Base-by-base conservation (phyloP, 768 basidiomycete genomes). In the Boletus sp. region DNA sequence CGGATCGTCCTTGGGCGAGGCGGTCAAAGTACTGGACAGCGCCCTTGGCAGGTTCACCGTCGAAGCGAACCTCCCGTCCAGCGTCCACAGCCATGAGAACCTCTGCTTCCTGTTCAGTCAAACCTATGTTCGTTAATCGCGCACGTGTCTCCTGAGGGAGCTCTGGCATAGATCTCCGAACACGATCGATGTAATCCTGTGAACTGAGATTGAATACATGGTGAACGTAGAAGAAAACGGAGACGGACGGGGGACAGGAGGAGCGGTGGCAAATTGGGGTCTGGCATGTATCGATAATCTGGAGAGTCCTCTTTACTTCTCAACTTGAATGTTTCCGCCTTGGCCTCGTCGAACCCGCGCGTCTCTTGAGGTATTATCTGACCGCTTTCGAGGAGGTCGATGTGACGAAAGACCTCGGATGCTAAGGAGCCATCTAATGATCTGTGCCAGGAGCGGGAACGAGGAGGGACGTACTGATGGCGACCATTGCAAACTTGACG, bases 241-340 rank as follows among this genome's bases (percentile, higher is more conserved):
- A 59, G 63, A 64, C 61, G 17, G 56, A 83, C 86, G 57, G 82
- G 68, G 55, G 79, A 79, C 7, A 90, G 65, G 33, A 83, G 66
- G 6, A 98, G 74, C 0, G 86, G 82, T 1, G 94, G 93, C 1
- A 98, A 74, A 69, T 98, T 98, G 0, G 93, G 87, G 69, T 99
- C 97, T 0, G 97, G 97, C 92, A 99, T 96, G 75, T 98, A 98
- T 17, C 91, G 83, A 70, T 98, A 99, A 70, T 99, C 97, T 1
- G 91, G 93, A 0, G 94, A 89, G 63, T 94, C 90, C 64, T 97
- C 97, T 73, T 99, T 98, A 46, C 84, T 86, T 41, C 97, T 80
- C 41, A 98, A 73, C 33, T 78, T 81, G 73, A 85, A 94, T 1
- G 97, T 98, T 68, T 89, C 82, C 33, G 87, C 87, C 3, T 79